A percentile compares a stretch with the other conserved stretches of the same genome.
phyloP scores from a whole-genome alignment of 495 filamentous ascomycete genomes.

The Penicillium odoratum region DNA sequence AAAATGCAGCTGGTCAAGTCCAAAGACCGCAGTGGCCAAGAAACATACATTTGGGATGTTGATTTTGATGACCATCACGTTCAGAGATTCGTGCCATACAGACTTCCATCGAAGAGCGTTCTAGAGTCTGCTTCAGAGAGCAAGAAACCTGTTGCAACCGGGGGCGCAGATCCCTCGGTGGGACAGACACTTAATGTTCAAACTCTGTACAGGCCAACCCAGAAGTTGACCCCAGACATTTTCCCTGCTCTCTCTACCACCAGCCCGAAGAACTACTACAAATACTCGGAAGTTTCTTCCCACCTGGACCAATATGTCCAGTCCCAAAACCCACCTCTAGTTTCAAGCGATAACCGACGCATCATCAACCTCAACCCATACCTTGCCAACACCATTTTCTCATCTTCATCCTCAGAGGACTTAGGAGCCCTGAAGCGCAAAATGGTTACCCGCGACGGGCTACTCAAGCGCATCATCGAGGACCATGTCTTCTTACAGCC shows the following conservation, averaged over 20 bases:
- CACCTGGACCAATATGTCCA: conserved; percentile 46
- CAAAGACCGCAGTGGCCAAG: conserved; percentile 66
- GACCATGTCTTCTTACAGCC: conserved; percentile 48
- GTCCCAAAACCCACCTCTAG: conserved; percentile 54
- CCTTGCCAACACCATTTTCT: conserved; percentile 63
- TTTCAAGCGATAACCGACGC: conserved; percentile 61
- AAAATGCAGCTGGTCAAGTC: conserved; percentile 62
- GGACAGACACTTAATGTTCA: conserved; percentile 59
- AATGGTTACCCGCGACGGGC: conserved; percentile 60
- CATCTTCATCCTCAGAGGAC: conserved; percentile 50
- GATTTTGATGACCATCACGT: conserved; percentile 61
- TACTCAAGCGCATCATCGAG: conserved; percentile 59
- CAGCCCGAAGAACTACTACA: conserved; percentile 54
- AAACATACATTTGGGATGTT: conserved; percentile 66
- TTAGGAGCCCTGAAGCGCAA: conserved; percentile 58
- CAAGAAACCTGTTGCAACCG: conserved; percentile 43
- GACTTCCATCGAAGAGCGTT: conserved; percentile 49
- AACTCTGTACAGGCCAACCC: conserved; percentile 55
- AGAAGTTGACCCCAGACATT: conserved; percentile 57
- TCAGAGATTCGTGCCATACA: conserved; percentile 61
- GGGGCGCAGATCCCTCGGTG: conserved; percentile 48
- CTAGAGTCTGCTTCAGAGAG: conserved; percentile 34
- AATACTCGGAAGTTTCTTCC: conserved; percentile 42
- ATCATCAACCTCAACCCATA: conserved; percentile 63
- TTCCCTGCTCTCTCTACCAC: conserved; percentile 43